phyloP scores from a whole-genome alignment of 2,329 filamentous ascomycete species.

The Thermothelomyces thermophilus region DNA sequence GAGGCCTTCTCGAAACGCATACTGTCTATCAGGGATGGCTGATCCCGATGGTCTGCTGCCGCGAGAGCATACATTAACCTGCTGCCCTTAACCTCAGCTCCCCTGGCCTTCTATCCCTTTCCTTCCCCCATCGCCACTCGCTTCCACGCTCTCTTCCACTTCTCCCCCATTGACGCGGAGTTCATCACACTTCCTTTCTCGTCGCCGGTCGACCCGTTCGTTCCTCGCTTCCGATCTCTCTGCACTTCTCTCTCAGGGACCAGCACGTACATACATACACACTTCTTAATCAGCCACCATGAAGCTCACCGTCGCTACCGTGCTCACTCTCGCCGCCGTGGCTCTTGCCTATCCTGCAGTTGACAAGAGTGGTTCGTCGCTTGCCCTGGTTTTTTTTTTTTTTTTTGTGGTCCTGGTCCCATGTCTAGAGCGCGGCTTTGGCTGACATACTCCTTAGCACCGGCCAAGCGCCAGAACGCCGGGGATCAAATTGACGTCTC shows the following conservation, averaged over 20 bases:
- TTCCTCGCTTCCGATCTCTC: constrained; percentile 27
- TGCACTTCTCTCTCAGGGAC: constrained; percentile 13
- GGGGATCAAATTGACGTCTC: constrained; percentile 31
- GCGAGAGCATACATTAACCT: constrained; percentile 26
- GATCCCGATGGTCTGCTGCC: constrained; percentile 19
- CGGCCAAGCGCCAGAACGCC: constrained; percentile 28
- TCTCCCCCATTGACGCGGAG: constrained; percentile 10
- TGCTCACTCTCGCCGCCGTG: constrained; percentile 42
- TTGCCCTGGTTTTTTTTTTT: too few relatives aligned
- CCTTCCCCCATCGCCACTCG: constrained; percentile 14
- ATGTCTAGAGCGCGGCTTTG: too few relatives aligned
- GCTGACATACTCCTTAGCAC: constrained; percentile 14
- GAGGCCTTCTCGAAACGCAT: constrained; percentile 22
- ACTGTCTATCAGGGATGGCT: constrained; percentile 20
- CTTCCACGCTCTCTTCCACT: constrained; percentile 11
- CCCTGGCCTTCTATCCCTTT: constrained; percentile 10
- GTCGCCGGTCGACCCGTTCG: constrained; percentile 47
- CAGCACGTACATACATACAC: constrained; percentile 11
- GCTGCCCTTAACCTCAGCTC: constrained; percentile 12
- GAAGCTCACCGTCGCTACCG: constrained; percentile 44
- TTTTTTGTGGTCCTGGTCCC: too few relatives aligned
- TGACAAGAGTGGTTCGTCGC: constrained; percentile 26
- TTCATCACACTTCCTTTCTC: constrained; percentile 30
- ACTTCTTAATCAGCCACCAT: constrained; percentile 39
- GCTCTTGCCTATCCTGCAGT: constrained; percentile 36